Conservation (phyloP, 2,329 filamentous ascomycete genomes). For the Tolypocladium endophyticum region DNA sequence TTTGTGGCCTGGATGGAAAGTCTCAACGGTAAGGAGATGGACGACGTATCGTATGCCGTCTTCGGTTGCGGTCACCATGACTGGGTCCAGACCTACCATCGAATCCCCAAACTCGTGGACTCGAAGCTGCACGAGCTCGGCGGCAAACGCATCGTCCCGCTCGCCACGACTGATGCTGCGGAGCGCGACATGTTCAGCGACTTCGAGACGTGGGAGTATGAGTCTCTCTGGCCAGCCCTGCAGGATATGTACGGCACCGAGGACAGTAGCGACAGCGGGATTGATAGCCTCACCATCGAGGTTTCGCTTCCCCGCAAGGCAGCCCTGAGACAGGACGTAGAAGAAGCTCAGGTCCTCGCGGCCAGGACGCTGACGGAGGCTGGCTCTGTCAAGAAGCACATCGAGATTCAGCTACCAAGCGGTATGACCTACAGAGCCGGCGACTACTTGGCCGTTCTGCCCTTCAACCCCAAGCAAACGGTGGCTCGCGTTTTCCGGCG, state of each 20-base stretch:
- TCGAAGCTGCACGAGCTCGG: conserved; percentile 30
- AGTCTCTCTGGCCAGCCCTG: conserved; percentile 38
- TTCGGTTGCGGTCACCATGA: conserved; percentile 57
- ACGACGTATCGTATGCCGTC: conserved; percentile 52
- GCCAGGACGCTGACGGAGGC: conserved; percentile 39
- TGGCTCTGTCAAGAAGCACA: conserved; percentile 49
- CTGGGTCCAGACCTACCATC: conserved; percentile 54
- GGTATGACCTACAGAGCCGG: conserved; percentile 58
- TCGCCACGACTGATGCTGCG: conserved; percentile 50
- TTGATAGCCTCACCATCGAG: conserved; percentile 28
- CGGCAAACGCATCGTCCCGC: conserved; percentile 23
- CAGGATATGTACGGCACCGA: conserved; percentile 30
- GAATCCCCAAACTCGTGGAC: conserved; percentile 54
- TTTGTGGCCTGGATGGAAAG: conserved; percentile 58
- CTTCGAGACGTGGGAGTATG: conserved; percentile 58
- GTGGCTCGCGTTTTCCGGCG: conserved; percentile 53
- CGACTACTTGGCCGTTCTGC: conserved; percentile 67
- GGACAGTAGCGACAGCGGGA: conserved; percentile 2
- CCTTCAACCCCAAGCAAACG: conserved; percentile 53
- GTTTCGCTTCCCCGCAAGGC: conserved; percentile 44
- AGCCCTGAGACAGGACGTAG: conserved; percentile 51
- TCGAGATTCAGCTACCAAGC: conserved; percentile 57
- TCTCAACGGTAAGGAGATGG: conserved; percentile 37
- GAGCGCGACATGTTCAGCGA: conserved; percentile 56
- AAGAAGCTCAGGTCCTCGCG: conserved; percentile 47